Conservation (phyloP, 805 yeast genomes). For the Wickerhamomyces mucosus region DNA sequence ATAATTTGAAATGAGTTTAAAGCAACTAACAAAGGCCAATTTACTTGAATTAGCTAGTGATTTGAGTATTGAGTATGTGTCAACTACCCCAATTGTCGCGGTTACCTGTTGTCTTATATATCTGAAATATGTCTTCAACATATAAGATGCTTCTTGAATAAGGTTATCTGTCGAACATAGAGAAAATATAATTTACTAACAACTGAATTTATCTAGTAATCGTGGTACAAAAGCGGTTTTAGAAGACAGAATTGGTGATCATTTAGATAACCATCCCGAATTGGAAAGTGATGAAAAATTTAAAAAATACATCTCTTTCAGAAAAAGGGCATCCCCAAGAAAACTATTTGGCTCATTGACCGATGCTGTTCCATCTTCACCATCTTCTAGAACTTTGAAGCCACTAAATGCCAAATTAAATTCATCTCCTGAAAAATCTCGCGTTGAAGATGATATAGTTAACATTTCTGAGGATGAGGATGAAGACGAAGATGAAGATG, state of each 20-base stretch:
- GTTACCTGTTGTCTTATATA: background rate
- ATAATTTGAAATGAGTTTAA: conserved; percentile 21
- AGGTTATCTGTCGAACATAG: background rate
- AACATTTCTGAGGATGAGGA: conserved; percentile 6
- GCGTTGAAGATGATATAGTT: conserved; percentile 8
- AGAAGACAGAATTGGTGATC: conserved; percentile 20
- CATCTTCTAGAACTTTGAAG: conserved; percentile 7
- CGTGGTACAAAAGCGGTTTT: conserved; percentile 22
- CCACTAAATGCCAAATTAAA: conserved; percentile 5
- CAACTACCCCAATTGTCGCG: conserved; percentile 4
- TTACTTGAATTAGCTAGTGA: conserved; percentile 27
- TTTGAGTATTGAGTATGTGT: conserved; percentile 25
- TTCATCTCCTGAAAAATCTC: conserved; percentile 15
- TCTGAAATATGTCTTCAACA: background rate
- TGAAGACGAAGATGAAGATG: conserved; percentile 5
- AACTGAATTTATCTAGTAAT: conserved; percentile 9
- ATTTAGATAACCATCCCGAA: conserved; percentile 24
- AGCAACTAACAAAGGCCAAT: conserved; percentile 26
- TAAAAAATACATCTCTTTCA: conserved; percentile 17
- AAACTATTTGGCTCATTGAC: conserved; percentile 12
- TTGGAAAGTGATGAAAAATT: conserved; percentile 16
- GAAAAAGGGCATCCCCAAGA: conserved; percentile 20
- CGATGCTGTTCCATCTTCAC: conserved; percentile 5
- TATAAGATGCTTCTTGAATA: background rate
- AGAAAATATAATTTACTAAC: conserved; percentile 4